Conservation (phyloP, 1,284 basidiomycete genomes). For the Coniferiporia sulphurascens region DNA sequence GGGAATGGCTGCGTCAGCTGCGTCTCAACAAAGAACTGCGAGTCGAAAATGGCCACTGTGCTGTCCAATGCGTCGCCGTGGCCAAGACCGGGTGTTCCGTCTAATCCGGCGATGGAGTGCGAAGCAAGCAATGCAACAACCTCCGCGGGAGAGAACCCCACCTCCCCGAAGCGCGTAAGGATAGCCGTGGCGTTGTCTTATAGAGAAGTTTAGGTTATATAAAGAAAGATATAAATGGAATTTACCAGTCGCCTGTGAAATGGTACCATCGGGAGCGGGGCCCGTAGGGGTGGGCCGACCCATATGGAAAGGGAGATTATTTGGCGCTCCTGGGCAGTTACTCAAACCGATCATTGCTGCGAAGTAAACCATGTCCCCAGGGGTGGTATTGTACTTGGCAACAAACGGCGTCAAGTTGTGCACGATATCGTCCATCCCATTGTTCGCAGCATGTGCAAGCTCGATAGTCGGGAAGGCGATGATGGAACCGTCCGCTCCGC, state of each 20-base stretch:
- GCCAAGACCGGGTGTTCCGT: conserved; percentile 32
- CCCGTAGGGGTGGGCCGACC: conserved; percentile 31
- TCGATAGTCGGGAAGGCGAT: conserved; percentile 33
- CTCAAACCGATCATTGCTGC: conserved; percentile 37
- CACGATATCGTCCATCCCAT: conserved; percentile 33
- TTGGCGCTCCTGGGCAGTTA: conserved; percentile 40
- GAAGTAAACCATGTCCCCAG: conserved; percentile 40
- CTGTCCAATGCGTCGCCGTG: conserved; percentile 38
- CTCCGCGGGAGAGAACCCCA: conserved; percentile 34
- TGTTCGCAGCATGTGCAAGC: conserved; percentile 25
- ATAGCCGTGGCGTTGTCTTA: conserved; percentile 31
- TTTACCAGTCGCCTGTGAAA: conserved; percentile 14
- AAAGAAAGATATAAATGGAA: neutral
- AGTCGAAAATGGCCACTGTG: conserved; percentile 34
- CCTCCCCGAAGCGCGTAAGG: conserved; percentile 34
- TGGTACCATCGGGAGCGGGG: conserved; percentile 26
- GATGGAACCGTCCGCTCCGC: conserved; percentile 35
- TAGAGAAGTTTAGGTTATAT: conserved; percentile 25
- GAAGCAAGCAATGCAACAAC: conserved; percentile 35
- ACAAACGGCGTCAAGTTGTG: conserved; percentile 31
- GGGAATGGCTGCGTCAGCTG: conserved; percentile 29
- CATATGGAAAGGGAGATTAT: conserved; percentile 32
- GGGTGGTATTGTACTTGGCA: conserved; percentile 32
- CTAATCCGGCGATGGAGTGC: conserved; percentile 36
- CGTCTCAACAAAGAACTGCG: conserved; percentile 38